phyloP scores from a whole-genome alignment of 1,139 yeast genomes.

The Taphrina betulina region DNA sequence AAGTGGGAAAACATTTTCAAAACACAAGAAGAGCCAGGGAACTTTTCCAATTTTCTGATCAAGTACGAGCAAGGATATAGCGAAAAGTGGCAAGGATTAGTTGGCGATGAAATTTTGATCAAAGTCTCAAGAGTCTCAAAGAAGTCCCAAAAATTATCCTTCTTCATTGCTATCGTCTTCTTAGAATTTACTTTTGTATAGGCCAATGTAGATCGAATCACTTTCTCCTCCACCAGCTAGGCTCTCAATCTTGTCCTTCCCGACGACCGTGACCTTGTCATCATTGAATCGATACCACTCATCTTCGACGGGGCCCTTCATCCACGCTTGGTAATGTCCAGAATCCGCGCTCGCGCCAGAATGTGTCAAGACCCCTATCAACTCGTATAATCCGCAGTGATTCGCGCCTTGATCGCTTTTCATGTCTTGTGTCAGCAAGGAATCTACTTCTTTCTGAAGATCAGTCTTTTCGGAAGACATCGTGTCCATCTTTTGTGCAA shows the following conservation, averaged over 20 bases:
- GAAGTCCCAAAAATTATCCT: too few relatives aligned
- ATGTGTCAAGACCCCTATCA: slow-evolving; percentile 83
- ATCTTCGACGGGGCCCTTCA: slow-evolving; percentile 51
- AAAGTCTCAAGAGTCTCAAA: too few relatives aligned
- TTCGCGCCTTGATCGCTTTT: slow-evolving; percentile 61
- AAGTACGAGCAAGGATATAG: too few relatives aligned
- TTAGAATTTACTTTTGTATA: slow-evolving; percentile 61
- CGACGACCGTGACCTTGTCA: slow-evolving; percentile 77
- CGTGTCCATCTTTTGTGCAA: slow-evolving; percentile 42
- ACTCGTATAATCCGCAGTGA: slow-evolving; percentile 82
- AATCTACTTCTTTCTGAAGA: slow-evolving; percentile 41
- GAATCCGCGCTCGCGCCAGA: slow-evolving; percentile 95
- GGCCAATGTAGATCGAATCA: slow-evolving; percentile 84
- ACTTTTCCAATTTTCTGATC: too few relatives aligned
- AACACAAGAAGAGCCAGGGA: too few relatives aligned
- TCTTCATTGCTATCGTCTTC: too few relatives aligned
- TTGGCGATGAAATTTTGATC: too few relatives aligned
- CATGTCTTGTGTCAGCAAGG: slow-evolving; percentile 42
- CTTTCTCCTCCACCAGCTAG: slow-evolving; percentile 97
- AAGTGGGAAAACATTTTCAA: too few relatives aligned
- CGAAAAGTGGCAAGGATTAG: too few relatives aligned
- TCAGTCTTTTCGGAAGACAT: slow-evolving; percentile 35
- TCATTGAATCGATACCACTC: slow-evolving; percentile 93
- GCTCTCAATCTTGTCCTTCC: slow-evolving; percentile 73
- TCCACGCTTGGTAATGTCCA: slow-evolving; percentile 93